phyloP scores from a whole-genome alignment of 2,329 filamentous ascomycete species.

The Torrubiella hemipterigena region DNA sequence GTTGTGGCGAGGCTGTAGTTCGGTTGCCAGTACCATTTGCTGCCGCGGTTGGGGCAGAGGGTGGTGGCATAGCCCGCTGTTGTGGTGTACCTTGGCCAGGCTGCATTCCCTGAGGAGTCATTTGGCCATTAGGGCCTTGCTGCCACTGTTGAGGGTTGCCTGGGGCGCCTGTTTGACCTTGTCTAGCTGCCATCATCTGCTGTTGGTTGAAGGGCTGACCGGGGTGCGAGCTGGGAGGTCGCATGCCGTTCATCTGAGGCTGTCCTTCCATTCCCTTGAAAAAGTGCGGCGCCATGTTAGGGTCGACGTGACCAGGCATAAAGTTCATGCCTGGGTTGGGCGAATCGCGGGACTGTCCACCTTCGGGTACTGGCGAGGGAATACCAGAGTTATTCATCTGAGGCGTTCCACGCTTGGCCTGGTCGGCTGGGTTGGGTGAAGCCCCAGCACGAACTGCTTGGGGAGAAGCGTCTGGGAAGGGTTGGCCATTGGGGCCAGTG shows the following conservation, averaged over 20 bases:
- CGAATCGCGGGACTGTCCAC: conserved; percentile 52
- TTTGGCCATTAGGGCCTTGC: conserved; percentile 27
- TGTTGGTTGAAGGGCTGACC: conserved; percentile 41
- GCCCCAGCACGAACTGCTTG: conserved; percentile 56
- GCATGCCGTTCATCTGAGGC: conserved; percentile 53
- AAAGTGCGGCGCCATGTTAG: conserved; percentile 46
- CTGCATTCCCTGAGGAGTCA: conserved; percentile 26
- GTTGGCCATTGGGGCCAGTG: conserved; percentile 46
- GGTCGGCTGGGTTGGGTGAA: conserved; percentile 66
- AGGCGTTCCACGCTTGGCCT: conserved; percentile 67
- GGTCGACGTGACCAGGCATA: conserved; percentile 51
- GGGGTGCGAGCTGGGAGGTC: conserved; percentile 58
- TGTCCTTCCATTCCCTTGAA: conserved; percentile 37
- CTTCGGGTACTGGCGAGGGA: conserved; percentile 61
- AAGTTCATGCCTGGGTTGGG: conserved; percentile 52
- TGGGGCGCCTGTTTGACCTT: conserved; percentile 19
- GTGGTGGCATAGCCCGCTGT: conserved; percentile 58
- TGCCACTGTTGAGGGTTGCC: conserved; percentile 26
- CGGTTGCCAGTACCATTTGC: conserved; percentile 36
- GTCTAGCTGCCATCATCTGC: conserved; percentile 44
- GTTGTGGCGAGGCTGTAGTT: conserved; percentile 49
- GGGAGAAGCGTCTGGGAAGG: conserved; percentile 58
- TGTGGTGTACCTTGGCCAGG: conserved; percentile 54
- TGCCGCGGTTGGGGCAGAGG: conserved; percentile 42
- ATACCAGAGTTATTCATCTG: conserved; percentile 59